phyloP scores from a whole-genome alignment of 2,329 filamentous ascomycete genomes.

The Coniochaeta sp. region DNA sequence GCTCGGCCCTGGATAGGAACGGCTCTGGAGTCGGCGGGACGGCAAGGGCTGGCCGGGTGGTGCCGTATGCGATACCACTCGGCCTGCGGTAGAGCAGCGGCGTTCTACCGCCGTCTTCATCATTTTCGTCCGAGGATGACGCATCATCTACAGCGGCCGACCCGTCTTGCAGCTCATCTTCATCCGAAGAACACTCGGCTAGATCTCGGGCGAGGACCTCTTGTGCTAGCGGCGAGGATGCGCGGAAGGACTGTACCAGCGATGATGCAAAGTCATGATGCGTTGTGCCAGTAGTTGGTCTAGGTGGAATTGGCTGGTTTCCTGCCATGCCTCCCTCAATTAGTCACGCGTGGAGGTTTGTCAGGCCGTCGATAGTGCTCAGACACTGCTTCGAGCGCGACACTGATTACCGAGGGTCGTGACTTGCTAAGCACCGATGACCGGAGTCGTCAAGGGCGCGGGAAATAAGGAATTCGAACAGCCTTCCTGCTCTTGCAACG shows the following conservation, averaged over 20 bases:
- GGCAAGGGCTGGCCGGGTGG: conserved; percentile 62
- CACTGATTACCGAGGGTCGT: neutral
- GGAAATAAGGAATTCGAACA: neutral
- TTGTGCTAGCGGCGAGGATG: conserved; percentile 59
- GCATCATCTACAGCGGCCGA: conserved; percentile 19
- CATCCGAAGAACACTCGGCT: conserved; percentile 54
- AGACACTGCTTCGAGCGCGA: neutral
- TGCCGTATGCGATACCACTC: conserved; percentile 66
- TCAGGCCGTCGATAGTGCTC: no score
- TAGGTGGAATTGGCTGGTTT: neutral
- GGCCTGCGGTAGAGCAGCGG: conserved; percentile 64
- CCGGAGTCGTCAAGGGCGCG: neutral
- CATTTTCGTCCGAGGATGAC: conserved; percentile 24
- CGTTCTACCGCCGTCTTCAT: conserved; percentile 24
- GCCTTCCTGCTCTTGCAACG: neutral
- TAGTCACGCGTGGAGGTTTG: neutral
- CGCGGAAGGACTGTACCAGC: conserved; percentile 35
- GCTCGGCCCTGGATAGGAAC: conserved; percentile 44
- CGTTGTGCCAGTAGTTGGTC: neutral
- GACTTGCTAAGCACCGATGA: neutral
- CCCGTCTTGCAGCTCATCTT: conserved; percentile 19
- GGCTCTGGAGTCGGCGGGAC: conserved; percentile 40
- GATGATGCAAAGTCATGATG: conserved; percentile 3
- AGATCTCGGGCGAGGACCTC: conserved; percentile 59
- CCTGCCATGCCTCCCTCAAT: neutral